These are phyloP conservation scores for Mediolabrus comicus DNA, from an alignment of 108 stramenopile genomes.

Conservation along the genomic window DNA sequence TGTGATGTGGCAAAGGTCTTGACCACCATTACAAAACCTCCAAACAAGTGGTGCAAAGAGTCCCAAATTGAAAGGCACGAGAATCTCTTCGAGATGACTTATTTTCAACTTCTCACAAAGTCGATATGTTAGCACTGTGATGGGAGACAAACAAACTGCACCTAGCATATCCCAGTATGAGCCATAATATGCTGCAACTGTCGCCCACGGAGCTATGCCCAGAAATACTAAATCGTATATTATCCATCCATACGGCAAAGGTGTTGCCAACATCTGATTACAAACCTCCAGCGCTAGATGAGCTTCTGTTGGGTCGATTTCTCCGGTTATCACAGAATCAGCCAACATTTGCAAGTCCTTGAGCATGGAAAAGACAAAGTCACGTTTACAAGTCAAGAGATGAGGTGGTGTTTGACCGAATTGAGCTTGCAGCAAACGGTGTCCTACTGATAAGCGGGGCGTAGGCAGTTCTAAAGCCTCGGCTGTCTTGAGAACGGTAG, in stretches of 20 bases:
- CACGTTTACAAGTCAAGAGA: neutral
- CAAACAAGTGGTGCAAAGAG: neutral
- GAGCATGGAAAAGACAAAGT: slow-evolving; percentile 5
- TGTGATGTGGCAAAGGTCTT: slow-evolving; percentile 2
- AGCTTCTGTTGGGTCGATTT: neutral
- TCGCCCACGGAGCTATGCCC: neutral
- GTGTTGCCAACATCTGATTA: neutral
- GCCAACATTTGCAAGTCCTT: slow-evolving; percentile 1
- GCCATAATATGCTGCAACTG: slow-evolving; percentile 2
- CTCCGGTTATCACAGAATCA: neutral
- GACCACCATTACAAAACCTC: neutral
- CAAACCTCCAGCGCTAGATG: neutral
- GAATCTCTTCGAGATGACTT: slow-evolving; percentile 1
- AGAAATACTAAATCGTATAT: neutral
- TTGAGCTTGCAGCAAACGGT: neutral
- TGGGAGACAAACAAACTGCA: neutral
- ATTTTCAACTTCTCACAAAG: neutral
- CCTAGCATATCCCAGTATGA: slow-evolving; percentile 5
- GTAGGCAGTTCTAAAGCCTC: neutral
- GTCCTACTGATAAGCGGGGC: neutral
- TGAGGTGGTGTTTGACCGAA: neutral
- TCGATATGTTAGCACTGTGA: neutral
- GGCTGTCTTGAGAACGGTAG: neutral
- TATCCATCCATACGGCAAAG: neutral
- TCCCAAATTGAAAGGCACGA: neutral